Percentiles rank a stretch among this genome's conserved stretches.
phyloP scores from a whole-genome alignment of 805 yeast genomes.

The Sugiyamaella qingdaonensis region DNA sequence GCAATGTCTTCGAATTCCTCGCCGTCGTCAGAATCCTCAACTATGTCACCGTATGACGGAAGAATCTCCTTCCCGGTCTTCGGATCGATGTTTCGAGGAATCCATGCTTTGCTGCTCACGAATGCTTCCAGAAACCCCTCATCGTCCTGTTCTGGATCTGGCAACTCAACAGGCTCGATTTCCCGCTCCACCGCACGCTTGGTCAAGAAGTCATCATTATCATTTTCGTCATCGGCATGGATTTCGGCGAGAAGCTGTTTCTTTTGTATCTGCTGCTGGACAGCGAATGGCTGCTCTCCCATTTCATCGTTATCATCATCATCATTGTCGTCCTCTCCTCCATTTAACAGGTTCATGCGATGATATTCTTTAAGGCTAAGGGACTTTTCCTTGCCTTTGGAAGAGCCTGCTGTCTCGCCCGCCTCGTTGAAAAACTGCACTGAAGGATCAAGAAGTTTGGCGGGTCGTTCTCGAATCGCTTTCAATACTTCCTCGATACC shows the following conservation, averaged over 20 bases:
- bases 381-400: slow-evolving; percentile 55
- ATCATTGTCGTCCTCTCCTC: slow-evolving; percentile 50
- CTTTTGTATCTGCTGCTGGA: slow-evolving; percentile 73
- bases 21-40: slow-evolving; percentile 57
- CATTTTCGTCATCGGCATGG: slow-evolving; percentile 48
- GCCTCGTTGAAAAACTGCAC: slow-evolving; percentile 71
- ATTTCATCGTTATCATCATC: slow-evolving; percentile 52
- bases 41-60: slow-evolving; percentile 33
- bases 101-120: slow-evolving; percentile 81
- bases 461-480: slow-evolving; percentile 66
- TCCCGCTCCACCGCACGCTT: slow-evolving; percentile 50
- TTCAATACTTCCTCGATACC: slow-evolving; percentile 69
- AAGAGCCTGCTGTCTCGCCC: slow-evolving; percentile 34
- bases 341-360: slow-evolving; percentile 72
- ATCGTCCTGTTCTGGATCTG: slow-evolving; percentile 62
- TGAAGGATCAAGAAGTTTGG: slow-evolving; percentile 59
- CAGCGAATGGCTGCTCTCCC: slow-evolving; percentile 61
- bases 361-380: slow-evolving; percentile 90
- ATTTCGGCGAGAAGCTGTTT: slow-evolving; percentile 71
- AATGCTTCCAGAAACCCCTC: slow-evolving; percentile 71
- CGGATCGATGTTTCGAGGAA: slow-evolving; percentile 65
- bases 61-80: slow-evolving; percentile 41
- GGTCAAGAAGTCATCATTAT: slow-evolving; percentile 47
- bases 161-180: slow-evolving; percentile 43
- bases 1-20: slow-evolving; percentile 90